phyloP scores from a whole-genome alignment of 768 basidiomycete genomes.

The Pilatotrama ljubarskyi region DNA sequence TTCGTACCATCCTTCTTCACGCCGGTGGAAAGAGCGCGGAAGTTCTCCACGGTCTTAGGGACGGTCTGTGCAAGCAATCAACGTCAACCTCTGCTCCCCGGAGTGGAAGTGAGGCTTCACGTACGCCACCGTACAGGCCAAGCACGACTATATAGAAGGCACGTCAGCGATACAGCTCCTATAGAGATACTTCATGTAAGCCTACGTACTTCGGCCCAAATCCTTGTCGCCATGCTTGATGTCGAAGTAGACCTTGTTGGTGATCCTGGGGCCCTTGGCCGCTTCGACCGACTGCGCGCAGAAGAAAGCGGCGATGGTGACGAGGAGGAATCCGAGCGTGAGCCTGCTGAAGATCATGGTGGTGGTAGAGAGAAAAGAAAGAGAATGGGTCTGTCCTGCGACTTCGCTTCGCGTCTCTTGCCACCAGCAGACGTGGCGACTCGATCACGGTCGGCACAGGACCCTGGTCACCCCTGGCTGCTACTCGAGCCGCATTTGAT shows the following conservation, averaged over 20 bases:
- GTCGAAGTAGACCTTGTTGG: conserved; percentile 93
- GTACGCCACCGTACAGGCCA: conserved; percentile 87
- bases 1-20: conserved; percentile 71
- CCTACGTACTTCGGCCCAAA: conserved; percentile 72
- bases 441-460: conserved; percentile 10
- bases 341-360: conserved; percentile 60
- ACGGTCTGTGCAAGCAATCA: conserved; percentile 60
- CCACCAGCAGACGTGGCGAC: conserved; percentile 18
- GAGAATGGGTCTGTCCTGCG: neutral
- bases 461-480: conserved; percentile 13
- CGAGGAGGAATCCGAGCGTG: conserved; percentile 58
- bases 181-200: neutral
- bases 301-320: conserved; percentile 69
- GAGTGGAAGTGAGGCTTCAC: neutral
- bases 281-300: conserved; percentile 75
- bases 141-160: conserved; percentile 63
- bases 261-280: conserved; percentile 85
- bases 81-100: neutral
- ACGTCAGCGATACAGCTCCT: conserved; percentile 13
- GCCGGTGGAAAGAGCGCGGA: conserved; percentile 89
- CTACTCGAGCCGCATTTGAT: neutral
- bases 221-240: conserved; percentile 89
- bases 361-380: conserved; percentile 21
- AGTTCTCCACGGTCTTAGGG: conserved; percentile 97
- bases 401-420: neutral